Percentiles rank a stretch among this genome's conserved stretches.
These are phyloP conservation scores for Aspergillus amoenus DNA, from an alignment of 2,329 filamentous ascomycete species.

Conservation along the genomic window DNA sequence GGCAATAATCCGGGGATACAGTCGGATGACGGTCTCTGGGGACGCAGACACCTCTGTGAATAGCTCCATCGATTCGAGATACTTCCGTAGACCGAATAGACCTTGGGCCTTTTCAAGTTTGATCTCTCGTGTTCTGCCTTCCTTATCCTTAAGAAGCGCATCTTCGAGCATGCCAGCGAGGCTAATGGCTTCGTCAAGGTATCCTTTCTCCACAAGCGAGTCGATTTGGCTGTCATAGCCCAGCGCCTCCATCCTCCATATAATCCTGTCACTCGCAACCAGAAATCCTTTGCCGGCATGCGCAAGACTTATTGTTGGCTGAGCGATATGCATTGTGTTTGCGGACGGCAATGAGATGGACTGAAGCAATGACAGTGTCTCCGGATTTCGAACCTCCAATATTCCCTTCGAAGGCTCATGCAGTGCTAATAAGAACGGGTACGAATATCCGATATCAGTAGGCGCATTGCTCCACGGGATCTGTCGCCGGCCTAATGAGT, in stretches of 20 bases:
- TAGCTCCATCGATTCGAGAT: slow-evolving; percentile 80
- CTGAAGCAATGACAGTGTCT: slow-evolving; percentile 86
- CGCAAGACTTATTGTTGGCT: slow-evolving; percentile 88
- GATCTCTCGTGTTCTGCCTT: slow-evolving; percentile 74
- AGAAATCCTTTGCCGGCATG: slow-evolving; percentile 96
- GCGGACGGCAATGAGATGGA: slow-evolving; percentile 79
- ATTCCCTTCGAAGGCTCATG: slow-evolving; percentile 80
- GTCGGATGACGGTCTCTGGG: slow-evolving; percentile 78
- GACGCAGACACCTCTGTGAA: slow-evolving; percentile 89
- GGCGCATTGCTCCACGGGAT: slow-evolving; percentile 90
- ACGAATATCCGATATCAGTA: slow-evolving; percentile 91
- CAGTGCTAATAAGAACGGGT: slow-evolving; percentile 88
- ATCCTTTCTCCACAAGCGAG: slow-evolving; percentile 69
- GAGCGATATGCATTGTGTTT: slow-evolving; percentile 82
- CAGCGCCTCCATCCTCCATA: slow-evolving; percentile 95
- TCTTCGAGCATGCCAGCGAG: slow-evolving; percentile 88
- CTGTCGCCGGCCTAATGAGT: slow-evolving; percentile 77
- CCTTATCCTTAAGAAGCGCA: slow-evolving; percentile 81
- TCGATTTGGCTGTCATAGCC: slow-evolving; percentile 89
- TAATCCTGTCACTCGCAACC: slow-evolving; percentile 82
- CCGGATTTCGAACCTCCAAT: slow-evolving; percentile 87
- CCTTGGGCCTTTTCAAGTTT: slow-evolving; percentile 89
- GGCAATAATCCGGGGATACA: slow-evolving; percentile 82
- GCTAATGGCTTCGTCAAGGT: slow-evolving; percentile 89
- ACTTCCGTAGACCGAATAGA: slow-evolving; percentile 80